A percentile compares a stretch with the other conserved stretches of the same genome.
phyloP scores from a whole-genome alignment of 108 stramenopile genomes.

The Nitzschia sp. region DNA sequence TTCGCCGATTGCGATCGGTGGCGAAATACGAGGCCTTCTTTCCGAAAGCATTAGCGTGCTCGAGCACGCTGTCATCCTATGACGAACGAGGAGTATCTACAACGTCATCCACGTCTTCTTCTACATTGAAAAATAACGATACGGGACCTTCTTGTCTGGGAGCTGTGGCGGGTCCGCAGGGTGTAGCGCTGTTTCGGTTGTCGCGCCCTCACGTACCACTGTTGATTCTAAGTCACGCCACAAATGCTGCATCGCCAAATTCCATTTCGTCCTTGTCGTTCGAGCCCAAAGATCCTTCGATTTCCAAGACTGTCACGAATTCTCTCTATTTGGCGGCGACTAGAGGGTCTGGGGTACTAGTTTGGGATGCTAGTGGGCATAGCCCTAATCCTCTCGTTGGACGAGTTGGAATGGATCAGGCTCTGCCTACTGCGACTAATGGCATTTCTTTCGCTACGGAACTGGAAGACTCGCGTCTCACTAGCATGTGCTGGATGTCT shows the following conservation, averaged over 20 bases:
- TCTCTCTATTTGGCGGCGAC: slow-evolving; percentile 64
- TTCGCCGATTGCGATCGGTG: slow-evolving; percentile 39
- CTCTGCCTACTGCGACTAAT: slow-evolving; percentile 5
- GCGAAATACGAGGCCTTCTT: slow-evolving; percentile 41
- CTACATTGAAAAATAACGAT: background rate
- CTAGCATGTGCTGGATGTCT: slow-evolving; percentile 49
- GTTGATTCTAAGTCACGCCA: slow-evolving; percentile 46
- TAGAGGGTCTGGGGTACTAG: slow-evolving; percentile 61
- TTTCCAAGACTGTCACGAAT: background rate
- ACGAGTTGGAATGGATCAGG: slow-evolving; percentile 48
- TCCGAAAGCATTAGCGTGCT: slow-evolving; percentile 52
- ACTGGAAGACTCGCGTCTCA: slow-evolving; percentile 21
- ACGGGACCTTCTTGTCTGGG: slow-evolving; percentile 30
- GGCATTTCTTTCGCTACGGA: slow-evolving; percentile 1
- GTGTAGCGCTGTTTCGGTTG: slow-evolving; percentile 47
- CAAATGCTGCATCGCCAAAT: slow-evolving; percentile 12
- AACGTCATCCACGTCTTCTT: background rate
- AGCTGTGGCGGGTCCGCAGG: slow-evolving; percentile 48
- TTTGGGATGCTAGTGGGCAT: slow-evolving; percentile 83
- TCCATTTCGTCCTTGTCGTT: slow-evolving; percentile 37
- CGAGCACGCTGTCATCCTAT: slow-evolving; percentile 18
- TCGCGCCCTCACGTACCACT: slow-evolving; percentile 44
- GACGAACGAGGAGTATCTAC: slow-evolving; percentile 2
- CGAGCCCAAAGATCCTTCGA: slow-evolving; percentile 22
- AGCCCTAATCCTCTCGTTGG: slow-evolving; percentile 69